Base-by-base conservation (phyloP, 139 green algal genomes). In the Chlorella sp. region DNA sequence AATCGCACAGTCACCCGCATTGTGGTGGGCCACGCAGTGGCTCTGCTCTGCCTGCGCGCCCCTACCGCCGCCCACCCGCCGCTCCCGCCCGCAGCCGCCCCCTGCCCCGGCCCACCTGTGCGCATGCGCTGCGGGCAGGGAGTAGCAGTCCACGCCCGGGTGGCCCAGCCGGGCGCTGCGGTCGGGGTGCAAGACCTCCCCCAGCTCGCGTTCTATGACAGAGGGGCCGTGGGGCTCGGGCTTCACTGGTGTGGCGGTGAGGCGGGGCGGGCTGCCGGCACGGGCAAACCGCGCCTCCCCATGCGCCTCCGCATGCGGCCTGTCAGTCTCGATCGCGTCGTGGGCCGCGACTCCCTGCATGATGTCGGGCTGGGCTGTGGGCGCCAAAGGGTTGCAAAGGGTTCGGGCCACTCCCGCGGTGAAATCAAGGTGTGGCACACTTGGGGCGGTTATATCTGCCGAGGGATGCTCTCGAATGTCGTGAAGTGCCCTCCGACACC, bases 291-390 rank as follows among this genome's bases (percentile, higher is more conserved):
- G 78, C 3, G 78, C 78, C 4, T n/a, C 53, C 1, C 42, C 79
- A 15, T 48, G 71, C 71, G 71, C 32, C 71, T 37, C 71, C 71
- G n/a, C 40, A 28, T 39, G 79, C 3, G 53, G 48, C 42, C 53
- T 32, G 11, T 64, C 79, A 11, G 40, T 12, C 40, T 85, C 79
- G 36, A 85, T 85, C 14, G 57, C 28, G 30, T 85, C 79, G 79
- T 85, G 79, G 42, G 42, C 79, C 12, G 79, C 79, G 12, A 85
- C 15, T 30, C 79, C 79, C 79, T 85, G 79, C 79, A 85, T 85
- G 30, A 0, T 85, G 28, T 36, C 1, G 16, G 42, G 11, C 79
- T 39, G 30, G 21, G 64, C 7, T 71, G 64, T n/a, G 64, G 34
- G 5, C 11, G 73, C 14, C 3, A 30, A 39, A 40, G 32, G n/a